phyloP scores from a whole-genome alignment of 2,329 filamentous ascomycete species.

The Cercospora zeae-maydis region DNA sequence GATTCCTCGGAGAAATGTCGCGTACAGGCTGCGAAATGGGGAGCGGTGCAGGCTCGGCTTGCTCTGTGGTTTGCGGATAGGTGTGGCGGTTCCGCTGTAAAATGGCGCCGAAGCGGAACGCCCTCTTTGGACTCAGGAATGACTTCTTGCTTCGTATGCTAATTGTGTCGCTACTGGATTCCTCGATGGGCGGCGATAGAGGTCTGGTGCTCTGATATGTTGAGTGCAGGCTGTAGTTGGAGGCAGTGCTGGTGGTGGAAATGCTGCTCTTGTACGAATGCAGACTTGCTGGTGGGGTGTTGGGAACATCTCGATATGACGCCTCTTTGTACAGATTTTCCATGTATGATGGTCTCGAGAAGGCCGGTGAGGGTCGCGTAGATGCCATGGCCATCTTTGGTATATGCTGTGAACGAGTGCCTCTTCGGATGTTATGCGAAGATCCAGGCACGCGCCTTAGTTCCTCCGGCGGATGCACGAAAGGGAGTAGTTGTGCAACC shows the following conservation, averaged over 20 bases:
- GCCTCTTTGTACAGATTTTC: constrained; percentile 32
- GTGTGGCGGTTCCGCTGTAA: constrained; percentile 26
- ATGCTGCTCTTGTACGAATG: constrained; percentile 33
- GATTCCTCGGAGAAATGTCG: constrained; percentile 2
- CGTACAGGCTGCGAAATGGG: constrained; percentile 4
- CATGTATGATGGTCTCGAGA: constrained; percentile 31
- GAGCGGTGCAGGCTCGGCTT: constrained; percentile 10
- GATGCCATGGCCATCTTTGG: constrained; percentile 28
- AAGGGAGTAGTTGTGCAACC: constrained; percentile 1
- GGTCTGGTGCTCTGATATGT: constrained; percentile 22
- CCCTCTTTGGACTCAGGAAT: constrained; percentile 19
- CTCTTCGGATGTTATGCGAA: background rate
- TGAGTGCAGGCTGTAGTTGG: constrained; percentile 24
- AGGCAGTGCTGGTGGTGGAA: constrained; percentile 24
- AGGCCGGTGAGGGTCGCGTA: constrained; percentile 25
- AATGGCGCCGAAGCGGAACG: constrained; percentile 25
- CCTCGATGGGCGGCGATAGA: constrained; percentile 30
- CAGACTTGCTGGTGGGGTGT: constrained; percentile 18
- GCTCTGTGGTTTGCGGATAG: constrained; percentile 24
- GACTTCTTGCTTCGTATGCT: constrained; percentile 27
- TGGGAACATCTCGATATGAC: constrained; percentile 11
- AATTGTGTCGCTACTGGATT: constrained; percentile 21
- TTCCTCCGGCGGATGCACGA: constrained; percentile 2
- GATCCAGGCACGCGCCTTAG: constrained; percentile 5
- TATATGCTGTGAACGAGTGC: constrained; percentile 4